Percentiles rank a stretch among this genome's conserved stretches.
phyloP scores from a whole-genome alignment of 805 yeast genomes.

The Lipomyces orientalis region DNA sequence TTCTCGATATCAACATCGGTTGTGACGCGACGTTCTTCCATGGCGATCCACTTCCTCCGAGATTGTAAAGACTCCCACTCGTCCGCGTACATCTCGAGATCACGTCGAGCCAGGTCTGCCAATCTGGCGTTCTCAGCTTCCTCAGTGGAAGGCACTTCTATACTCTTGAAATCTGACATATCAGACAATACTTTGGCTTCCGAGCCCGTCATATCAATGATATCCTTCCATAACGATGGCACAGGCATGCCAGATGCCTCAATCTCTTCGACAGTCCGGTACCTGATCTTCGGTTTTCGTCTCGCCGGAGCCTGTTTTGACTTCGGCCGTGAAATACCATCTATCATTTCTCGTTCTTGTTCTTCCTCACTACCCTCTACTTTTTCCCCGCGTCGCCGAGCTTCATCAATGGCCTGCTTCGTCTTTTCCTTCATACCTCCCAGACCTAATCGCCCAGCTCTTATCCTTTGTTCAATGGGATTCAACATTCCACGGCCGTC shows the following conservation, averaged over 20 bases:
- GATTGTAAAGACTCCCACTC: conserved; percentile 37
- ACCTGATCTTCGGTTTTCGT: conserved; percentile 36
- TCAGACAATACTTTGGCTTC: conserved; percentile 34
- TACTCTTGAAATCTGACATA: conserved; percentile 19
- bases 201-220: conserved; percentile 41
- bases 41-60: conserved; percentile 22
- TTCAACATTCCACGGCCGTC: conserved; percentile 71
- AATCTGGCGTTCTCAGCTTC: conserved; percentile 16
- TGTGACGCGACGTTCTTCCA: conserved; percentile 23
- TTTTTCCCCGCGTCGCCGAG: conserved; percentile 34
- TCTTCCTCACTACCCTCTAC: conserved; percentile 33
- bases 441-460: conserved; percentile 75
- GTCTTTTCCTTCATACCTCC: conserved; percentile 62
- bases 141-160: conserved; percentile 6
- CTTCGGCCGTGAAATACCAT: conserved; percentile 36
- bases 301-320: conserved; percentile 13
- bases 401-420: conserved; percentile 36
- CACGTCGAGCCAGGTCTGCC: conserved; percentile 33
- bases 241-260: conserved; percentile 42
- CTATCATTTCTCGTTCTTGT: conserved; percentile 15
- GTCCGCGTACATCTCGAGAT: conserved; percentile 34
- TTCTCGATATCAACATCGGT: conserved; percentile 26
- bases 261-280: conserved; percentile 42
- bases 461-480: conserved; percentile 74
- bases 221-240: conserved; percentile 39